Evolutionary conservation across 108 stramenopile species (phyloP).

Genomic region (Cyclotella distinguenda): DNA sequence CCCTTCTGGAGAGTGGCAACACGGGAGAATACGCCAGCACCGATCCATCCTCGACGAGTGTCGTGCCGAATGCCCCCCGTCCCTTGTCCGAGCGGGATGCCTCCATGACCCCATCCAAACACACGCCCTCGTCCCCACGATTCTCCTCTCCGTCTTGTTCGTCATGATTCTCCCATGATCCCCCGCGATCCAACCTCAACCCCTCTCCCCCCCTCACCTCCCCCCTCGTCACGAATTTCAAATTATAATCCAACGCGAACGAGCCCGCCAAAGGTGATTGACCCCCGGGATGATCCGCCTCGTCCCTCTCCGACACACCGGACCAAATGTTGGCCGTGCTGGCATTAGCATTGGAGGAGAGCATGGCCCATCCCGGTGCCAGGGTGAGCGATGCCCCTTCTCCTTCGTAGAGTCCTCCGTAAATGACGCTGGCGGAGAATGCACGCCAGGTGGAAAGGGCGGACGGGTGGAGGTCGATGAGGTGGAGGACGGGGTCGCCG

Average conservation of each 20-base stretch:
- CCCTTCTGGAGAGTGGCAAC: conserved; percentile 28
- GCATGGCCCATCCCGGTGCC: too few relatives aligned
- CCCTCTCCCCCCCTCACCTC: conserved; percentile 8
- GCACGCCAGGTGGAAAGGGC: too few relatives aligned
- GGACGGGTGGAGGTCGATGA: too few relatives aligned
- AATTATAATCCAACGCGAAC: conserved; percentile 39
- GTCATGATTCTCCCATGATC: not conserved
- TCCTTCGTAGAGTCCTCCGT: too few relatives aligned
- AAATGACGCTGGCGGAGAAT: too few relatives aligned
- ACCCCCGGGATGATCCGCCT: conserved; percentile 18
- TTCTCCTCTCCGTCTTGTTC: not conserved
- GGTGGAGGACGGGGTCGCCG: too few relatives aligned
- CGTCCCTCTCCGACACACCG: too few relatives aligned
- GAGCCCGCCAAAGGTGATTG: conserved; percentile 29
- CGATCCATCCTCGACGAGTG: conserved; percentile 41
- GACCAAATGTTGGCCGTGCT: too few relatives aligned
- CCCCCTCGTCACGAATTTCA: conserved; percentile 17
- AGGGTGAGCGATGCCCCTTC: too few relatives aligned
- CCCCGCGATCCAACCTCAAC: conserved; percentile 22
- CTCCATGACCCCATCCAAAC: conserved; percentile 28
- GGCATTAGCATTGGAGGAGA: too few relatives aligned
- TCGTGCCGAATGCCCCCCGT: conserved; percentile 69
- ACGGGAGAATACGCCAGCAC: conserved; percentile 70
- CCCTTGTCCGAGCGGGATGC: conserved; percentile 42
- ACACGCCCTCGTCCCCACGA: conserved; percentile 10